phyloP scores from a whole-genome alignment of 495 filamentous ascomycete genomes.

The Neurospora sp. region DNA sequence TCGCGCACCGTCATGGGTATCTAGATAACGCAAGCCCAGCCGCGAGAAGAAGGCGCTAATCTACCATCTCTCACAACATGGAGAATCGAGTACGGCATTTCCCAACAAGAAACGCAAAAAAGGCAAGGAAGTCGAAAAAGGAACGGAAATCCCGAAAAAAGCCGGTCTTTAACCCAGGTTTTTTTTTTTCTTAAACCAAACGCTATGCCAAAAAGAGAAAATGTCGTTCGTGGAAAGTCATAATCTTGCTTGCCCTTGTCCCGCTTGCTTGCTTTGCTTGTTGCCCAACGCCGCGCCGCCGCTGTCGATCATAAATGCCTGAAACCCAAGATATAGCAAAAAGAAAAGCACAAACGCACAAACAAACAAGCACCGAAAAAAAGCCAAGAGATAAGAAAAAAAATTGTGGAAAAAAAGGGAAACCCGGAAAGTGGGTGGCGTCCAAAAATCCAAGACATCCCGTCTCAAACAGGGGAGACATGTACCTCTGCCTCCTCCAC shows the following conservation, averaged over 20 bases:
- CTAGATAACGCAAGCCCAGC: not conserved
- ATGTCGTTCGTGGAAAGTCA: not conserved
- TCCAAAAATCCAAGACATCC: not conserved
- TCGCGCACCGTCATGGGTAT: not conserved
- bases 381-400: not conserved
- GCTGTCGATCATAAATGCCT: not conserved
- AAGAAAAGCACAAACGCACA: not conserved
- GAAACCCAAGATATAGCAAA: not conserved
- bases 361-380: not conserved
- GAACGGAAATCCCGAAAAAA: not conserved
- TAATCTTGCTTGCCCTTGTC: not conserved
- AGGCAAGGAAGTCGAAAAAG: not conserved
- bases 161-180: not conserved
- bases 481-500: not conserved
- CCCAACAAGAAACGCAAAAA: not conserved
- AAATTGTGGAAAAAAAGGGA: not conserved
- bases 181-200: not conserved
- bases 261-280: not conserved
- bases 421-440: not conserved
- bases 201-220: not conserved
- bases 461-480: not conserved
- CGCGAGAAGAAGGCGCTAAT: not conserved
- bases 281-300: not conserved
- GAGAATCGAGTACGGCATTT: not conserved
- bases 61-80: not conserved